Evolutionary conservation across 257 asterid genomes (phyloP).

Genomic region (Solanum peruvianum): DNA sequence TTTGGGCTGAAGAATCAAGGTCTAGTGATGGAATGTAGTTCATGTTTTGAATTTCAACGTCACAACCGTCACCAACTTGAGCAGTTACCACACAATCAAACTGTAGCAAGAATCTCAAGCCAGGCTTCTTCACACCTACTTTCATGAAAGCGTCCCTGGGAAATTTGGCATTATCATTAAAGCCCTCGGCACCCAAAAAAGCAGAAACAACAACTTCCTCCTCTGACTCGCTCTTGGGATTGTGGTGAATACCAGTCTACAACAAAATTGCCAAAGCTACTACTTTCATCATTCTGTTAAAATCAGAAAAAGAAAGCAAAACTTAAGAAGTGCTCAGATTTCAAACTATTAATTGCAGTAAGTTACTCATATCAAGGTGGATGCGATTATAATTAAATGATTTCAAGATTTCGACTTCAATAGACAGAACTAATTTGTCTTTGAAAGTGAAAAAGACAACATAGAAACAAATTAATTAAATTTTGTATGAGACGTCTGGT

Average conservation of each 20-base stretch:
- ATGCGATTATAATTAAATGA: neutral
- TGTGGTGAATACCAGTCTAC: constrained; percentile 65
- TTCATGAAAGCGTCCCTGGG: constrained; percentile 62
- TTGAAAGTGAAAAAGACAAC: neutral
- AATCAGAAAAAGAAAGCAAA: neutral
- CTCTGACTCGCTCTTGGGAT: constrained; percentile 57
- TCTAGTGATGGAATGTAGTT: constrained; percentile 37
- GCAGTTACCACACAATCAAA: constrained; percentile 65
- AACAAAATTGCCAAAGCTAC: constrained; percentile 55
- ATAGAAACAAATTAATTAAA: neutral
- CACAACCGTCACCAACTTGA: constrained; percentile 19
- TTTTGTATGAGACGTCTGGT: neutral
- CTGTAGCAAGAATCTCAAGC: constrained; percentile 64
- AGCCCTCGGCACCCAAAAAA: constrained; percentile 32
- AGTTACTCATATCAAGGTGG: neutral
- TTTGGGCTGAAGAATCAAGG: constrained; percentile 30
- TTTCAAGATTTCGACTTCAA: neutral
- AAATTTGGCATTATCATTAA: constrained; percentile 22
- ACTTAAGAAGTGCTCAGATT: neutral
- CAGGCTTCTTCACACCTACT: constrained; percentile 76
- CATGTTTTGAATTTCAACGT: constrained; percentile 37
- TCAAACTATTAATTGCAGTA: neutral
- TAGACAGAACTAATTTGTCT: neutral
- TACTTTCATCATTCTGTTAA: constrained; percentile 35
- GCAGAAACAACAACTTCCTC: constrained; percentile 90